Evolutionary conservation across 2,329 filamentous ascomycete species (phyloP).

Genomic region (Thielaviopsis ethacetica): DNA sequence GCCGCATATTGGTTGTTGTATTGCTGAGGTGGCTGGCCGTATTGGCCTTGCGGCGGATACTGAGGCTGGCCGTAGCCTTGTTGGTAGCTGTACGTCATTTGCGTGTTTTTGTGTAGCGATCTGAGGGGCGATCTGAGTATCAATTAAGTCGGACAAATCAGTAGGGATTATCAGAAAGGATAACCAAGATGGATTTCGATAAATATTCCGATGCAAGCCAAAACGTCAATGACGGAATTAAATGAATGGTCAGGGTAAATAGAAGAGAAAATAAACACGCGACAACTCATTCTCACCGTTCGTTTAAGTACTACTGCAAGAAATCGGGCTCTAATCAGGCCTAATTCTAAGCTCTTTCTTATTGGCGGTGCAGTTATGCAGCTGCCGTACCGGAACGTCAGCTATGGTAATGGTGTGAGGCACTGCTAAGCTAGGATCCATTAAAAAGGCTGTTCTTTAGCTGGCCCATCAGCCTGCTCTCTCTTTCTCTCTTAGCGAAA

Average conservation of each 20-base stretch:
- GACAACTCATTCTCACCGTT: not conserved
- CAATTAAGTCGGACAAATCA: not conserved
- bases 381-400: not conserved
- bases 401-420: not conserved
- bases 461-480: no score
- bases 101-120: not conserved
- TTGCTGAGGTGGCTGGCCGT: constrained; percentile 16
- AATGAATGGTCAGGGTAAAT: not conserved
- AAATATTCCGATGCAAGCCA: not conserved
- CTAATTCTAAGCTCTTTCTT: not conserved
- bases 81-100: constrained; percentile 10
- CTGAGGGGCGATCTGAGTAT: no score
- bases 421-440: not conserved
- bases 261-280: not conserved
- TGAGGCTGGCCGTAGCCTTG: constrained; percentile 19
- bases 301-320: not conserved
- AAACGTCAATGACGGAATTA: not conserved
- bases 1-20: constrained; percentile 21
- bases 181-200: not conserved
- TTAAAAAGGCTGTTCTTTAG: not conserved
- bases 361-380: not conserved
- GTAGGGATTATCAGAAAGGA: not conserved
- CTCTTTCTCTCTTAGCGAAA: no score
- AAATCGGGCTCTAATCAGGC: not conserved
- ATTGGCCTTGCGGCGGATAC: constrained; percentile 17